Conservation (phyloP, 768 basidiomycete species). For the Tylopilus rubrobrunneus region DNA sequence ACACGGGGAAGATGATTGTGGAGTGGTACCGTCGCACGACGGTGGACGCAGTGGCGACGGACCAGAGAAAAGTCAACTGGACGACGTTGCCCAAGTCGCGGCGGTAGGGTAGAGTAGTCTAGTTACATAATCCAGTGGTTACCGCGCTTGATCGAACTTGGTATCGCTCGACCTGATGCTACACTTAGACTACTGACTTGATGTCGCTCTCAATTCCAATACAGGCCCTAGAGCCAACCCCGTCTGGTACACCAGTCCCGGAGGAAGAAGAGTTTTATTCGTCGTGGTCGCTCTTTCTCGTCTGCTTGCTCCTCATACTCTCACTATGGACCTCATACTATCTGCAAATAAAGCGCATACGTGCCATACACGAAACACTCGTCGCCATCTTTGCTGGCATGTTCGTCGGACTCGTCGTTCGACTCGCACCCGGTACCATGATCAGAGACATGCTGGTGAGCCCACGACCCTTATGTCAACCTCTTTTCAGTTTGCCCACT, state of each 20-base stretch:
- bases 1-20: slow-evolving; percentile 17
- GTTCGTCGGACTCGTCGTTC: slow-evolving; percentile 88
- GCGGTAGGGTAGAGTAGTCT: slow-evolving; percentile 7
- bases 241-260: slow-evolving; percentile 37
- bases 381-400: slow-evolving; percentile 96
- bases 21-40: slow-evolving; percentile 16
- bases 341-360: slow-evolving; percentile 93
- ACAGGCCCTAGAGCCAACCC: slow-evolving; percentile 19
- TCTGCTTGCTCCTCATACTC: slow-evolving; percentile 86
- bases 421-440: slow-evolving; percentile 88
- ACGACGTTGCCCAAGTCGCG: slow-evolving; percentile 21
- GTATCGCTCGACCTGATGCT: slow-evolving; percentile 2
- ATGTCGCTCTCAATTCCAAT: slow-evolving; percentile 40
- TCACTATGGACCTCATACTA: slow-evolving; percentile 98
- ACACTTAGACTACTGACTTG: no score
- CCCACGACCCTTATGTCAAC: slow-evolving; percentile 8
- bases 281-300: slow-evolving; percentile 91
- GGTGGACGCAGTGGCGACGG: neutral
- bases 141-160: neutral
- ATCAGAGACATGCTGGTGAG: slow-evolving; percentile 97
- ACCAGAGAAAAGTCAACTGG: slow-evolving; percentile 22
- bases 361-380: slow-evolving; percentile 92
- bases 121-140: slow-evolving; percentile 16
- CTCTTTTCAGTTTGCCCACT: neutral
- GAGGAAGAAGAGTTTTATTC: slow-evolving; percentile 90